Base-by-base conservation (phyloP, 2,329 filamentous ascomycete genomes). In the Colletotrichum graminicola region DNA sequence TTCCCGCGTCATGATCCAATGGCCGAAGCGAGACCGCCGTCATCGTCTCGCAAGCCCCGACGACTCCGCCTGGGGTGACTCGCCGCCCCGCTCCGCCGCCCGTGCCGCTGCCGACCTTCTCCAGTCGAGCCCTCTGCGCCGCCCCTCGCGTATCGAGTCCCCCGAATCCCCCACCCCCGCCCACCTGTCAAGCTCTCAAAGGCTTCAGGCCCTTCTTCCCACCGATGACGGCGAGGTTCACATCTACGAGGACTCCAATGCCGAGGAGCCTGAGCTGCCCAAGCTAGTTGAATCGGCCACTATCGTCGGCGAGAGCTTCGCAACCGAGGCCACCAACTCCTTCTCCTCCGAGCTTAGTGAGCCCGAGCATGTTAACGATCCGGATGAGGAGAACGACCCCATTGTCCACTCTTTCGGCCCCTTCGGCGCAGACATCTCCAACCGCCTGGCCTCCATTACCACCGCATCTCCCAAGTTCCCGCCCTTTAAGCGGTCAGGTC, bases 331-430 rank as follows among this genome's bases (percentile, higher is more conserved):
- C 32, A 83, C 83, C n/a, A 83, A 84, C 65, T 87, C 85, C 76
- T 89, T 88, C 78, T 87, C 85, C 10, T 90, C 88, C 77, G 89
- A 90, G 62, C 81, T 88, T 34, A 88, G 86, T 74, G 86, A 88
- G 39, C 82, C 81, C 3, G 79, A 81, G 14, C 84, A 82, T 16
- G 83, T 81, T 64, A 79, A 83, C 6, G 90, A 92, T 23, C 91
- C 93, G 0, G 92, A 95, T 76, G 95, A 98, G 83, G 95, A 98
- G 82, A 98, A 98, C 74, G 96, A 98, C 76, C 95, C 95, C 3
- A 91, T 97, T 66, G 86, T 98, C 23, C 93, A 96, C 80, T 97
- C 95, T 0, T 98, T 98, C 75, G 95, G 94, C 21, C 94, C 94
- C 0, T 97, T 93, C 77, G 94, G 94, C 52, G 93, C 93, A 65